These are phyloP conservation scores for Cercospora sesami DNA, from an alignment of 2,329 filamentous ascomycete genomes.

Conservation along the genomic window DNA sequence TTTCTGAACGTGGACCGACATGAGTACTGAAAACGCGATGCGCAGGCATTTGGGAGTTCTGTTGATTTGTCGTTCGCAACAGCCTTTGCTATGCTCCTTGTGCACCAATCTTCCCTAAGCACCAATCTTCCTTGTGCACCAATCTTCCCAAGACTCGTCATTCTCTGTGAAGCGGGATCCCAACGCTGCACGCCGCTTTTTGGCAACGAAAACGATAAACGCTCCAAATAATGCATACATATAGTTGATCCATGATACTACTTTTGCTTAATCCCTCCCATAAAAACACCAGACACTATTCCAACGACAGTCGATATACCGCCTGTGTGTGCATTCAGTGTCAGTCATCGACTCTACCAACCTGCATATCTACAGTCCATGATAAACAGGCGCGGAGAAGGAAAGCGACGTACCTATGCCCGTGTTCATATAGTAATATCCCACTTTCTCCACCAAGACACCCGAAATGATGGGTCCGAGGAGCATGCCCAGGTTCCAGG, in stretches of 20 bases:
- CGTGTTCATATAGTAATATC: background rate
- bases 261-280: background rate
- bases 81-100: background rate
- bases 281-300: background rate
- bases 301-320: background rate
- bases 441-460: background rate
- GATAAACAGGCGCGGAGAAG: background rate
- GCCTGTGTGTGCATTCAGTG: background rate
- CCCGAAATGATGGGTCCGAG: background rate
- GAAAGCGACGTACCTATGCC: background rate
- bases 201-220: background rate
- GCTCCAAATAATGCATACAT: background rate
- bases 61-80: too few relatives aligned
- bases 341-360: background rate
- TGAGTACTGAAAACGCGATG: too few relatives aligned
- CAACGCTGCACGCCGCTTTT: background rate
- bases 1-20: background rate
- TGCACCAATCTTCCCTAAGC: background rate
- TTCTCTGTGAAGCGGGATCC: background rate
- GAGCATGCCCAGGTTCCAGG: background rate
- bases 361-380: background rate
- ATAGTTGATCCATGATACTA: background rate
- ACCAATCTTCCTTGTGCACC: too few relatives aligned
- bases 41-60: too few relatives aligned
- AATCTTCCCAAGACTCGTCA: background rate